These are phyloP conservation scores for Exutisphaerella laricina DNA, from an alignment of 2,329 filamentous ascomycete genomes.

Conservation along the genomic window DNA sequence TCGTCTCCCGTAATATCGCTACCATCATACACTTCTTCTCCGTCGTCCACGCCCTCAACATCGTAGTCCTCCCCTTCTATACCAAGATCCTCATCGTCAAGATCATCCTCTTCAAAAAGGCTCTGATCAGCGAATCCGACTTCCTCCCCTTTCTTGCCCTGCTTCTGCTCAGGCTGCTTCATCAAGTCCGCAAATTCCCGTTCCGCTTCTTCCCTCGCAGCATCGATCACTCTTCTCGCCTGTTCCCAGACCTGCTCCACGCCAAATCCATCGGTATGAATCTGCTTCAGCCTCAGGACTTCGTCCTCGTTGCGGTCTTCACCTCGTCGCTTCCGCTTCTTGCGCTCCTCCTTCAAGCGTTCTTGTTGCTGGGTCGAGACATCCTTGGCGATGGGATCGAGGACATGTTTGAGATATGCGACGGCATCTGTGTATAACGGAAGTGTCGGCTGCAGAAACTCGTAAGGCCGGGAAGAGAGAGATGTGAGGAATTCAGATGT, in stretches of 20 bases:
- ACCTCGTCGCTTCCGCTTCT: constrained; percentile 66
- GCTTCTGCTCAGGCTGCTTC: constrained; percentile 32
- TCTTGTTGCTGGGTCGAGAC: constrained; percentile 67
- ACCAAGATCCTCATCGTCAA: constrained; percentile 29
- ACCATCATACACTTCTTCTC: constrained; percentile 35
- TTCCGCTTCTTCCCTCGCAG: constrained; percentile 52
- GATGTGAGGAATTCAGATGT: constrained; percentile 15
- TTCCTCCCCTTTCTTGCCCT: constrained; percentile 30
- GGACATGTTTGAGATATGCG: constrained; percentile 68
- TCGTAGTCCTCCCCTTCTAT: constrained; percentile 34
- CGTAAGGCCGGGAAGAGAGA: constrained; percentile 48
- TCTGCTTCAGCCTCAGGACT: constrained; percentile 69
- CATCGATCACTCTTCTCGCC: constrained; percentile 72
- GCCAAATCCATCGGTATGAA: constrained; percentile 83
- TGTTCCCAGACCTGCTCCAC: constrained; percentile 93
- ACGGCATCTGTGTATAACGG: constrained; percentile 64
- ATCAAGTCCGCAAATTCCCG: constrained; percentile 32
- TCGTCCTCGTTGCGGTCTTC: constrained; percentile 43
- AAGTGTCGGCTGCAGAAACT: constrained; percentile 68
- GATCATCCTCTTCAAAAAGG: constrained; percentile 33
- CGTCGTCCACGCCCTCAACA: constrained; percentile 32
- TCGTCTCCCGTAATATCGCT: constrained; percentile 34
- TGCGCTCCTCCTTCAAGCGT: constrained; percentile 61
- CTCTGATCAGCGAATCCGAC: constrained; percentile 17
- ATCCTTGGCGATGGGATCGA: constrained; percentile 71